These are phyloP conservation scores for Talaromyces sp. DNA, from an alignment of 2,329 filamentous ascomycete species.

Conservation along the genomic window DNA sequence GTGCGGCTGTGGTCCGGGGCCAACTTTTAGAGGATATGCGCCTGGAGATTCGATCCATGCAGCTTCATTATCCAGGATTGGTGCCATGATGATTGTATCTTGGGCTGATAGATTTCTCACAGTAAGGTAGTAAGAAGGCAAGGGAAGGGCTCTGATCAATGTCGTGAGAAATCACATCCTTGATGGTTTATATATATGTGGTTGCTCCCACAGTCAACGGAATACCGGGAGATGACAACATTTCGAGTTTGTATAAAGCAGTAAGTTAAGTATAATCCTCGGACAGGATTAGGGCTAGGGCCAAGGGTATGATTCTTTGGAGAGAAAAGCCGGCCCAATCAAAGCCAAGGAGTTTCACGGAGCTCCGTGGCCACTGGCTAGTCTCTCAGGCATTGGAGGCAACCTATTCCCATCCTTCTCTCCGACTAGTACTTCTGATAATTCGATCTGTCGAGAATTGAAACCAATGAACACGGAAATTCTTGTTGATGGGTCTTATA, in stretches of 20 bases:
- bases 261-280: not conserved
- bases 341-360: not conserved
- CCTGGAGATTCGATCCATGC: constrained; percentile 11
- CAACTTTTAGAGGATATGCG: constrained; percentile 7
- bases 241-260: not conserved
- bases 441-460: not conserved
- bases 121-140: no score
- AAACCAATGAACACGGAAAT: no score
- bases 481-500: not conserved
- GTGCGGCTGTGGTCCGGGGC: constrained; percentile 8
- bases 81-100: not conserved
- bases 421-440: not conserved
- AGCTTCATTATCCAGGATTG: constrained; percentile 12
- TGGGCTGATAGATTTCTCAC: constrained; percentile 19
- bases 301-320: not conserved
- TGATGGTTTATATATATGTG: not conserved
- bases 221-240: not conserved
- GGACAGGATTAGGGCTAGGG: not conserved
- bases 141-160: not conserved
- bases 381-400: not conserved
- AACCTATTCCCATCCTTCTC: not conserved
- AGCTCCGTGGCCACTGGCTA: not conserved
- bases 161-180: constrained; percentile 12
- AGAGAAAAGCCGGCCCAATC: not conserved
- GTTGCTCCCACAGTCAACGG: not conserved